A percentile compares a stretch with the other conserved stretches of the same genome.
These are phyloP conservation scores for Fonsecaea monophora DNA, from an alignment of 2,329 filamentous ascomycete species.

Conservation along the genomic window DNA sequence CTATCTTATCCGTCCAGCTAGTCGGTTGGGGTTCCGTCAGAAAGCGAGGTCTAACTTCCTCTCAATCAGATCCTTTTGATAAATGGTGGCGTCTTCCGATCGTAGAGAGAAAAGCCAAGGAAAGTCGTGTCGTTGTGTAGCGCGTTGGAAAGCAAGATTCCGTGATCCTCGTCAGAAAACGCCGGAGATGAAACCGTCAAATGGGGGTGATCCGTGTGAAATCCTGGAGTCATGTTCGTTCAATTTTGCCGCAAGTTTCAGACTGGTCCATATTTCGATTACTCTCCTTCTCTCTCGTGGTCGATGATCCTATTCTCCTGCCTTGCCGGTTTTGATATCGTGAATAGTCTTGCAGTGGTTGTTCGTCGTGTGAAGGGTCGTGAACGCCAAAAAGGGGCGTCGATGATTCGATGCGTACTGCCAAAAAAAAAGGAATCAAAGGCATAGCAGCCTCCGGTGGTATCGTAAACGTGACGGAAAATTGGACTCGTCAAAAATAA, in stretches of 20 bases:
- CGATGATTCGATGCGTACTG: constrained; percentile 25
- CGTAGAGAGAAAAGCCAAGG: constrained; percentile 1
- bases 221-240: constrained; percentile 20
- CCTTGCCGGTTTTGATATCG: constrained; percentile 21
- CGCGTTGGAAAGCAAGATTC: constrained; percentile 18
- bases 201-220: constrained; percentile 12
- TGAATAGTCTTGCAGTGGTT: constrained; percentile 27
- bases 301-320: constrained; percentile 17
- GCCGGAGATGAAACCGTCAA: constrained; percentile 18
- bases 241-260: constrained; percentile 18
- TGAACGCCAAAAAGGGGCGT: constrained; percentile 24
- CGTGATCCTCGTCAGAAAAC: constrained; percentile 16
- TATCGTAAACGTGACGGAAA: constrained; percentile 22
- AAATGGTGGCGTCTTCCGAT: background rate
- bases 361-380: constrained; percentile 24
- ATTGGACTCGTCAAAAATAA: constrained; percentile 12
- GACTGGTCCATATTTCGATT: constrained; percentile 20
- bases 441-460: constrained; percentile 22
- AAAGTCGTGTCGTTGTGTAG: constrained; percentile 18
- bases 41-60: constrained; percentile 14
- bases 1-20: constrained; percentile 14
- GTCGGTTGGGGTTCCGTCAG: constrained; percentile 24
- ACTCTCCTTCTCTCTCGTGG: constrained; percentile 4
- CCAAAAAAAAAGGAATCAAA: constrained; percentile 22
- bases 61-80: constrained; percentile 22